Percentiles rank a stretch among this genome's conserved stretches.
Conservation (phyloP, 371 early-diverging fungal genomes). For the Mortierella sp. region DNA sequence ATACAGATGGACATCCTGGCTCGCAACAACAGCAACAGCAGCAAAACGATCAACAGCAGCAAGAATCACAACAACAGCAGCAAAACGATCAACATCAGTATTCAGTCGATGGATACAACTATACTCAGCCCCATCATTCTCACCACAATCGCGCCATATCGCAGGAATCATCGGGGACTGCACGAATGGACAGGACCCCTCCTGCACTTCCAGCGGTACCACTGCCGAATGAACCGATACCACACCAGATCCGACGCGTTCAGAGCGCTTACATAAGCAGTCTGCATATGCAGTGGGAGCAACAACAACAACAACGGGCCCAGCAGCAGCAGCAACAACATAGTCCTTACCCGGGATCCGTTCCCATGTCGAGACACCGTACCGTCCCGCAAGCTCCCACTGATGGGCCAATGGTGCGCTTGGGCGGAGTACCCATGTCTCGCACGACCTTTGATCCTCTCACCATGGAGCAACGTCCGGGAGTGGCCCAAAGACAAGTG, state of each 20-base stretch:
- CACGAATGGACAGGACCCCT: conserved; percentile 18
- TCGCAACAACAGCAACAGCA: no score
- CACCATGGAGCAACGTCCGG: no score
- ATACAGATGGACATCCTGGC: no score
- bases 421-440: not conserved
- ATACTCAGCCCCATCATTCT: not conserved
- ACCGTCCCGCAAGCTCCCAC: not conserved
- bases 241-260: conserved; percentile 26
- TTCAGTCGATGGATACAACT: no score
- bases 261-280: conserved; percentile 12
- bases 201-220: conserved; percentile 3
- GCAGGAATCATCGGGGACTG: not conserved
- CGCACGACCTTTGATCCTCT: no score
- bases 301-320: conserved; percentile 5
- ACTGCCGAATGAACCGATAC: conserved; percentile 14
- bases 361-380: not conserved
- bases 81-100: not conserved
- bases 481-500: no score
- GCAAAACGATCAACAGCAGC: not conserved
- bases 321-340: not conserved
- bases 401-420: no score
- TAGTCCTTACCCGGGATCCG: not conserved
- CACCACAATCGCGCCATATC: not conserved
- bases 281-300: conserved; percentile 18
- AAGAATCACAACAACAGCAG: not conserved